These are phyloP conservation scores for Teratosphaeria viscida DNA, from an alignment of 2,329 filamentous ascomycete species.

Conservation along the genomic window DNA sequence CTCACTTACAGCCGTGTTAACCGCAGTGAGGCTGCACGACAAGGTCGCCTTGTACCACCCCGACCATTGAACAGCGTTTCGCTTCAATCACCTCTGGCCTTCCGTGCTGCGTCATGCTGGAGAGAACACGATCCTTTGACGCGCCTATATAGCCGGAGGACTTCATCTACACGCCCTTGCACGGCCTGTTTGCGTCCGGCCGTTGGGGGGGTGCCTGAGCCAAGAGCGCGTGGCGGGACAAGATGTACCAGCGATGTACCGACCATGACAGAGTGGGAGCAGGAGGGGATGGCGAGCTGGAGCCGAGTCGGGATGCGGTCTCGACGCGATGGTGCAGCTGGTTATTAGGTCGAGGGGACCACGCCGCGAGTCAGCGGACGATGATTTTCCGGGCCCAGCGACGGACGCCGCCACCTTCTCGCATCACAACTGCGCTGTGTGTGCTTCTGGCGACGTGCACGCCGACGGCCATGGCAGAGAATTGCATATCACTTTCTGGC, in stretches of 20 bases:
- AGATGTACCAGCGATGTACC: neutral
- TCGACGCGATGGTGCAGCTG: neutral
- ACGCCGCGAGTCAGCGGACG: neutral
- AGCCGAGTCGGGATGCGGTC: neutral
- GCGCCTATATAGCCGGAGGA: neutral
- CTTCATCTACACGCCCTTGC: neutral
- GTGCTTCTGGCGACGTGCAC: conserved; percentile 17
- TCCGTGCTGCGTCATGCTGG: neutral
- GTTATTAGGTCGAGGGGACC: neutral
- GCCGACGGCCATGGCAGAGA: conserved; percentile 28
- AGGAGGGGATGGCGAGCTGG: neutral
- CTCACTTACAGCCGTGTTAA: too few relatives aligned
- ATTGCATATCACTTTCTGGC: conserved; percentile 57
- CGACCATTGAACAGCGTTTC: neutral
- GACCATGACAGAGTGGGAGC: neutral
- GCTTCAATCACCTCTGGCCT: neutral
- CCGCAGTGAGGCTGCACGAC: neutral
- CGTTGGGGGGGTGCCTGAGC: neutral
- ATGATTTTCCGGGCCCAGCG: neutral
- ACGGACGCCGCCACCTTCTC: neutral
- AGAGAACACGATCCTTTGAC: neutral
- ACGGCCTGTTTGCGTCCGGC: neutral
- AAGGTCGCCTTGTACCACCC: neutral
- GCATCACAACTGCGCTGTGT: neutral
- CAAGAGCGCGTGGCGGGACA: neutral